These are phyloP conservation scores for Yamadazyma atlantica DNA, from an alignment of 1,139 yeast genomes.

Conservation along the genomic window DNA sequence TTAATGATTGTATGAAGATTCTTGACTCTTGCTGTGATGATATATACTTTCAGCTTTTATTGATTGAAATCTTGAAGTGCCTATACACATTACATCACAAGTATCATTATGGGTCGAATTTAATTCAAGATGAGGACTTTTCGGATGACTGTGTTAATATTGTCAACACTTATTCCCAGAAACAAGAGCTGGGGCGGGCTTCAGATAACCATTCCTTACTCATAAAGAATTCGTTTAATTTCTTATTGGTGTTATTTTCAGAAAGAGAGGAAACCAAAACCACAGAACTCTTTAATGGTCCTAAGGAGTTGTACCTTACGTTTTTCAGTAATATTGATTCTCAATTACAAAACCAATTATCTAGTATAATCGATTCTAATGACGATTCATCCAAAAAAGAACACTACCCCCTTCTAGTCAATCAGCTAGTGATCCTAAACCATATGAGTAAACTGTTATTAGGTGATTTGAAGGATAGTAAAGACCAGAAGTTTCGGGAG, in stretches of 20 bases:
- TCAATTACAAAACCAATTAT: conserved; percentile 21
- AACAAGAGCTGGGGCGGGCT: neutral
- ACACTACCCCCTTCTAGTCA: conserved; percentile 7
- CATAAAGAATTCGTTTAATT: conserved; percentile 19
- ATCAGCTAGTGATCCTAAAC: conserved; percentile 9
- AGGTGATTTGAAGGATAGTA: conserved; percentile 3
- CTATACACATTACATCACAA: conserved; percentile 27
- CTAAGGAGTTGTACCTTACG: conserved; percentile 5
- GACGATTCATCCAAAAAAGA: conserved; percentile 11
- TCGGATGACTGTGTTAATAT: conserved; percentile 14
- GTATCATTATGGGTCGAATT: conserved; percentile 14
- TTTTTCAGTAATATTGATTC: conserved; percentile 19
- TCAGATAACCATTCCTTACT: conserved; percentile 6
- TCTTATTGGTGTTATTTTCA: conserved; percentile 17
- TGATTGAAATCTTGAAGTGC: conserved; percentile 29
- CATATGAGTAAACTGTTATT: conserved; percentile 13
- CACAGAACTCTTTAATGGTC: conserved; percentile 9
- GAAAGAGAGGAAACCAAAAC: conserved; percentile 12
- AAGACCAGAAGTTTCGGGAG: conserved; percentile 1
- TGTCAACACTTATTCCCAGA: conserved; percentile 8
- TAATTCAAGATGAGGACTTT: conserved; percentile 14
- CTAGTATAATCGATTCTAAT: conserved; percentile 14
- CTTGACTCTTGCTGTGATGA: conserved; percentile 5
- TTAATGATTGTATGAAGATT: conserved; percentile 14
- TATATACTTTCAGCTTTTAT: conserved; percentile 14